phyloP scores from a whole-genome alignment of 2,329 filamentous ascomycete genomes.

The Clonostachys rhizophaga region DNA sequence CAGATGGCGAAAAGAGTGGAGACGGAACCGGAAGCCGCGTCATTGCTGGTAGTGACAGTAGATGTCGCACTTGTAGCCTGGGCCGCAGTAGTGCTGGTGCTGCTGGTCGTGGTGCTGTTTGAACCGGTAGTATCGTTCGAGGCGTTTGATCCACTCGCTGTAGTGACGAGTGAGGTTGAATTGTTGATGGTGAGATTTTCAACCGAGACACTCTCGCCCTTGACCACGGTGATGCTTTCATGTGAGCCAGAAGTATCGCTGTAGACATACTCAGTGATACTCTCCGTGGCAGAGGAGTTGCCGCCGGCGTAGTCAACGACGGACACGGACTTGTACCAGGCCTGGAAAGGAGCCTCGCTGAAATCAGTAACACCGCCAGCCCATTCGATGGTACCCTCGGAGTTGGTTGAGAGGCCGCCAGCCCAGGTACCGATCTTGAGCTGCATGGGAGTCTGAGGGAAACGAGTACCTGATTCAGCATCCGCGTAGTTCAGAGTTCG shows the following conservation, averaged over 20 bases:
- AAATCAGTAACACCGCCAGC: slow-evolving; percentile 60
- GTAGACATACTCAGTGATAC: slow-evolving; percentile 48
- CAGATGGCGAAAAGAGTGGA: too few species aligned
- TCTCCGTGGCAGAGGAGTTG: slow-evolving; percentile 24
- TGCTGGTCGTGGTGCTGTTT: too few species aligned
- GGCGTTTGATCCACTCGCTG: too few species aligned
- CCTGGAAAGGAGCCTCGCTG: slow-evolving; percentile 44
- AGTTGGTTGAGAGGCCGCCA: slow-evolving; percentile 50
- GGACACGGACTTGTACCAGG: slow-evolving; percentile 51
- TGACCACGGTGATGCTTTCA: slow-evolving; percentile 34
- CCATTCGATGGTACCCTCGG: slow-evolving; percentile 67
- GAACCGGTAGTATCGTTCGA: too few species aligned
- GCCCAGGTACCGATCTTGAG: slow-evolving; percentile 68
- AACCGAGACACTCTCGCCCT: too few species aligned
- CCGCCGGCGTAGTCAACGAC: slow-evolving; percentile 51
- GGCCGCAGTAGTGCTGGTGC: too few species aligned
- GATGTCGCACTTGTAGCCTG: too few species aligned
- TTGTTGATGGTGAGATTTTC: too few species aligned
- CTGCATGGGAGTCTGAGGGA: slow-evolving; percentile 71
- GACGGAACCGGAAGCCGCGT: too few species aligned
- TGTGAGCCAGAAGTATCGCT: slow-evolving; percentile 41
- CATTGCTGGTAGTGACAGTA: too few species aligned
- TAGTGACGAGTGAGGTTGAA: too few species aligned
- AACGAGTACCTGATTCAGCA: slow-evolving; percentile 52
- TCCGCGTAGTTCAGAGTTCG: slow-evolving; percentile 58